phyloP scores from a whole-genome alignment of 805 yeast genomes.

The Tetrapisispora pingtungensis region DNA sequence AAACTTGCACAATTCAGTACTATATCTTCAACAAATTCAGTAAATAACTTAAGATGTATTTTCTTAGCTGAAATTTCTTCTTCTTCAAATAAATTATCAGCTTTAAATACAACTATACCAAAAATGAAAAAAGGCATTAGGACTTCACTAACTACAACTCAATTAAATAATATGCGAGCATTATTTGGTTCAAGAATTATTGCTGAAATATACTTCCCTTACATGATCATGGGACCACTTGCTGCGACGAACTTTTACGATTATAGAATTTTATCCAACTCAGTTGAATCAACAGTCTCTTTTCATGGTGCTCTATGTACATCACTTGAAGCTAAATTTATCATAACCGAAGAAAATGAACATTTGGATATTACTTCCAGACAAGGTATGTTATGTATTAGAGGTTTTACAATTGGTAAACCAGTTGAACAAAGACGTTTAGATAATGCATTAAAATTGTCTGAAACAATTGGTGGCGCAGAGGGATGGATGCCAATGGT shows the following conservation, averaged over 20 bases:
- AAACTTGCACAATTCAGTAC: slow-evolving; percentile 20
- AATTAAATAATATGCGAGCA: slow-evolving; percentile 36
- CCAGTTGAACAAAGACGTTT: slow-evolving; percentile 28
- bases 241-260: slow-evolving; percentile 53
- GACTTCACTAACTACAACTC: slow-evolving; percentile 12
- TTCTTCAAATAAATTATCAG: slow-evolving; percentile 9
- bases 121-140: slow-evolving; percentile 7
- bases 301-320: slow-evolving; percentile 52
- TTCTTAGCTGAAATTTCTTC: slow-evolving; percentile 30
- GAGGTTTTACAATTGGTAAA: slow-evolving; percentile 63
- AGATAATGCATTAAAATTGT: slow-evolving; percentile 22
- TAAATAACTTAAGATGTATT: slow-evolving; percentile 31
- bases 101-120: slow-evolving; percentile 12
- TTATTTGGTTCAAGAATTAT: slow-evolving; percentile 41
- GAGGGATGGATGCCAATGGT: slow-evolving; percentile 46
- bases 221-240: slow-evolving; percentile 44
- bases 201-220: slow-evolving; percentile 36
- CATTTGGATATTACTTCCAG: slow-evolving; percentile 29
- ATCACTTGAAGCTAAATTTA: slow-evolving; percentile 49
- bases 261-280: slow-evolving; percentile 38
- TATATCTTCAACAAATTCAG: slow-evolving; percentile 7
- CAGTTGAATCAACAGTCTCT: slow-evolving; percentile 24
- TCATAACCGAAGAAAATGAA: slow-evolving; percentile 24
- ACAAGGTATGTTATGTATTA: slow-evolving; percentile 42
- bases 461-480: slow-evolving; percentile 32